Base-by-base conservation (phyloP, 2,329 filamentous ascomycete genomes). In the Fusarium humuli region DNA sequence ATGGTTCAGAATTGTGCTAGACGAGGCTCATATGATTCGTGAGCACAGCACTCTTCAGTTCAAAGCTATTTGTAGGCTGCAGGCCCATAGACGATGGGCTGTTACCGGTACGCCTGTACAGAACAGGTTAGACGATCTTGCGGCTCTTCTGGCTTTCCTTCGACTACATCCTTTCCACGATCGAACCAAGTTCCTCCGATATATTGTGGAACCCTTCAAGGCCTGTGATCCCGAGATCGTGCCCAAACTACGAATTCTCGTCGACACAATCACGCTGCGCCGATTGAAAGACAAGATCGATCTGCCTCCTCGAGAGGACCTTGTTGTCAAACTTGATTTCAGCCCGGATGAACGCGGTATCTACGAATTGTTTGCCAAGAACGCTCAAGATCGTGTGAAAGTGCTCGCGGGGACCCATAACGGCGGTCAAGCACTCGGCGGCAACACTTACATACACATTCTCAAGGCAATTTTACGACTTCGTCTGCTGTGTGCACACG, bases 31-130 rank as follows among this genome's bases (percentile, higher is more conserved):
- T 78, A 92, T 92, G 80, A 98, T 99, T 70, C 92, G 96, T 27
- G 95, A 97, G 73, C 91, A 93, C 68, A 88, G 85, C 6, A 95
- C 94, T 1, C 84, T 92, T 42, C 92, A 95, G 72, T 97, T 94
- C 57, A 94, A 94, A 77, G 93, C 93, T 5, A 93, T 96, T 22
- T 94, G 94, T 70, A 87, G 89, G 22, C 84, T 98, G 5, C 87
- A 92, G 65, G 93, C 94, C 4, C 88, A 92, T 76, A 89, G 94
- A 32, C 91, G 94, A 34, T 99, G 96, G 96, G 95, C 94, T 5
- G 93, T 98, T n/a, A 98, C 96, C 1, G 96, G 95, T 57, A 98
- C 96, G 0, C 96, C 94, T 0, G 93, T 98, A 11, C 95, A 98
- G 80, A 99, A 99, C 77, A 91, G 93, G 6, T 85, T 98, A 4